Conservation (phyloP, 345 rosid genomes). For the Pugionium cornutum region DNA sequence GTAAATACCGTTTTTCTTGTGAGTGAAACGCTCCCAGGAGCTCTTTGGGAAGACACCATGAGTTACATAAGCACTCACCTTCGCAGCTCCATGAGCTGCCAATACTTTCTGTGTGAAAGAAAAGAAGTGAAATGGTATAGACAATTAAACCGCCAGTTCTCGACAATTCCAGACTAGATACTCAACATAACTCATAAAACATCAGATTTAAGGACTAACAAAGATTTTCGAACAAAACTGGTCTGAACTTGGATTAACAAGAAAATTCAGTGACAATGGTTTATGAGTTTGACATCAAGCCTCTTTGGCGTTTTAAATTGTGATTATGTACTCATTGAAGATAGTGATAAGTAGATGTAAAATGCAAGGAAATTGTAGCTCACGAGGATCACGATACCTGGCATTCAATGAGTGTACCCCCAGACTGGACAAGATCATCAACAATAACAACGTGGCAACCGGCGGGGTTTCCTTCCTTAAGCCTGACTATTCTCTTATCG, state of each 20-base stretch:
- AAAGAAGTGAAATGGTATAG: neutral
- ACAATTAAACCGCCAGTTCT: neutral
- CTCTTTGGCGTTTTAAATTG: slow-evolving; percentile 1
- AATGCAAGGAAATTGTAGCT: slow-evolving; percentile 10
- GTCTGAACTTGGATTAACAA: neutral
- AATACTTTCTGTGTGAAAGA: slow-evolving; percentile 71
- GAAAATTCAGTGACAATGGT: neutral
- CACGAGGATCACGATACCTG: slow-evolving; percentile 52
- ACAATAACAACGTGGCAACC: slow-evolving; percentile 94
- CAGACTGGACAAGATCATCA: slow-evolving; percentile 96
- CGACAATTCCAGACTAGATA: neutral
- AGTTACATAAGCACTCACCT: slow-evolving; percentile 96
- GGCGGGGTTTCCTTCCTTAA: slow-evolving; percentile 91
- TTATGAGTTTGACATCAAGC: neutral
- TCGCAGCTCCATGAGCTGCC: slow-evolving; percentile 82
- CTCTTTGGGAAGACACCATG: slow-evolving; percentile 93
- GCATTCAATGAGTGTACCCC: slow-evolving; percentile 96
- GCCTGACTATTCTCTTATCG: slow-evolving; percentile 81
- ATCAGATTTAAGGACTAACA: neutral
- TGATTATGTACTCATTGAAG: neutral
- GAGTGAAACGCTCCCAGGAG: slow-evolving; percentile 88
- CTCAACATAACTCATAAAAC: slow-evolving; percentile 6
- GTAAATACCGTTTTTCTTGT: slow-evolving; percentile 56
- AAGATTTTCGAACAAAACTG: slow-evolving; percentile 2
- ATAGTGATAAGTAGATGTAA: neutral